Evolutionary conservation across 306 rosid species (phyloP).

Genomic region (Hippophae gyantsensis): DNA sequence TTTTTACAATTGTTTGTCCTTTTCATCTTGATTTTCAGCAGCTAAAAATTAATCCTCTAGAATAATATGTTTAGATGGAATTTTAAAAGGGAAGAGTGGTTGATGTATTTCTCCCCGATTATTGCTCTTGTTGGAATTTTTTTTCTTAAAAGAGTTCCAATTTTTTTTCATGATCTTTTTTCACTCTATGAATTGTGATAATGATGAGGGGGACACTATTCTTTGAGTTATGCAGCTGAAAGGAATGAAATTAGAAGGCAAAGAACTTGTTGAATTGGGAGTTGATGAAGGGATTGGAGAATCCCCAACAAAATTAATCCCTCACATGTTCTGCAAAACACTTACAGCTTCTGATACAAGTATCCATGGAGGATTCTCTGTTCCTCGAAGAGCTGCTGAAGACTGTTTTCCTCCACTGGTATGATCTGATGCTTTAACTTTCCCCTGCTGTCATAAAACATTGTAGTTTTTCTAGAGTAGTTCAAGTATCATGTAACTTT

Average conservation of each 20-base stretch:
- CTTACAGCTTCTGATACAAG: slow-evolving; percentile 97
- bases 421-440: slow-evolving; percentile 12
- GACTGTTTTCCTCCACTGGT: slow-evolving; percentile 98
- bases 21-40: slow-evolving; percentile 6
- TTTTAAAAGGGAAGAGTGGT: too few relatives aligned
- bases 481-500: not conserved
- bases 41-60: too few relatives aligned
- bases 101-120: too few relatives aligned
- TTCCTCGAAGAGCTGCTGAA: slow-evolving; percentile 97
- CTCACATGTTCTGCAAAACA: slow-evolving; percentile 98
- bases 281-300: slow-evolving; percentile 60
- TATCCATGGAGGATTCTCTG: slow-evolving; percentile 95
- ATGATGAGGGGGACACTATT: slow-evolving; percentile 10
- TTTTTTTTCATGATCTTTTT: not conserved
- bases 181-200: slow-evolving; percentile 2
- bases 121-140: too few relatives aligned
- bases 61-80: too few relatives aligned
- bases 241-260: slow-evolving; percentile 46
- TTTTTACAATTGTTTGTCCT: slow-evolving; percentile 2
- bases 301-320: slow-evolving; percentile 66
- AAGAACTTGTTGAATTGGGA: slow-evolving; percentile 57
- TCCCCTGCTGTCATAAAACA: not conserved
- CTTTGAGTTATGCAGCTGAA: slow-evolving; percentile 35
- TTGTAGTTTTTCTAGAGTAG: not conserved
- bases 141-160: too few relatives aligned